These are phyloP conservation scores for Psilocybe subaeruginosa DNA, from an alignment of 768 basidiomycete genomes.

Conservation along the genomic window DNA sequence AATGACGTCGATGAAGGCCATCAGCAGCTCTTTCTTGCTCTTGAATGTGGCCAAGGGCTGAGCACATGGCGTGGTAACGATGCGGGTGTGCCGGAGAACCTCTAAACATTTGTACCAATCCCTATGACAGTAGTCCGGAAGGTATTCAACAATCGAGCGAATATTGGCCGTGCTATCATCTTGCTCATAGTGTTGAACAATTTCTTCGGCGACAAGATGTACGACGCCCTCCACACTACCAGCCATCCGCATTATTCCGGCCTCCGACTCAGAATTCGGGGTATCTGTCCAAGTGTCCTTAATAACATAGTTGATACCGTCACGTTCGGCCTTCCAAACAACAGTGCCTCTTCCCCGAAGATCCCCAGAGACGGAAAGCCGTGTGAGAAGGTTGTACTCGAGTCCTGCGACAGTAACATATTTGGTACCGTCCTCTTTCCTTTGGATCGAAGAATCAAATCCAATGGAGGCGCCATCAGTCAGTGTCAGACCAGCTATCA, in stretches of 20 bases:
- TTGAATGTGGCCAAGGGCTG: not conserved
- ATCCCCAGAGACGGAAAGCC: not conserved
- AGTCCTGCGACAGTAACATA: not conserved
- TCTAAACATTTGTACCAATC: not conserved
- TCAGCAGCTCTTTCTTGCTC: slow-evolving; percentile 4
- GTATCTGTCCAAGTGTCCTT: slow-evolving; percentile 6
- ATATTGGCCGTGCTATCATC: not conserved
- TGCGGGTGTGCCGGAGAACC: not conserved
- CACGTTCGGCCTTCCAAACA: not conserved
- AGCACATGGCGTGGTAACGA: slow-evolving; percentile 6
- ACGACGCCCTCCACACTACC: not conserved
- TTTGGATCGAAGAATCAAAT: not conserved
- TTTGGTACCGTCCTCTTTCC: not conserved
- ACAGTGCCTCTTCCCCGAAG: not conserved
- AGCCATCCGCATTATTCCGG: not conserved
- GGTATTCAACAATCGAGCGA: not conserved
- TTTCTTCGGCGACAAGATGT: not conserved
- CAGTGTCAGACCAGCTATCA: slow-evolving; percentile 3
- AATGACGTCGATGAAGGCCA: slow-evolving; percentile 2
- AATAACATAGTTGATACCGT: not conserved
- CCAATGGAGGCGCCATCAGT: not conserved
- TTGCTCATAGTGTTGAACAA: not conserved
- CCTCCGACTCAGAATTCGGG: not conserved
- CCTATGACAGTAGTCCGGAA: not conserved
- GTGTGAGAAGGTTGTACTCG: not conserved